Base-by-base conservation (phyloP, 805 yeast species). In the Myxozyma neotropica region DNA sequence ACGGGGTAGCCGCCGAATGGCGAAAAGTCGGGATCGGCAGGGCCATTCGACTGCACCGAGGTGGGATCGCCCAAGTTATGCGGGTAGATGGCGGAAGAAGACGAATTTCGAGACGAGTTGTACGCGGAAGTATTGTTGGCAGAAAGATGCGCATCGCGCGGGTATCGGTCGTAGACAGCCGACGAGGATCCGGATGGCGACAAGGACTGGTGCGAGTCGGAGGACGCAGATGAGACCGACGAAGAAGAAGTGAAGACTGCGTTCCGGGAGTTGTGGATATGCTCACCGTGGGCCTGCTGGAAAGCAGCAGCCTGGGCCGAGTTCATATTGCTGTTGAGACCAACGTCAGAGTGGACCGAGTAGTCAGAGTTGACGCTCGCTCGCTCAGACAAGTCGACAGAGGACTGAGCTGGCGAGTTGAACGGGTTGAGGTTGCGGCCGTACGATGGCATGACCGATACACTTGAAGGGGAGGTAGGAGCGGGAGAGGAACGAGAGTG, bases 1-100 rank as follows among this genome's bases (percentile, higher is more conserved):
- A 96, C 95, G 0, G 99, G 98, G 73, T 89, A 93, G 15, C 98
- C 98, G 53, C 98, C 99, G 75, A 93, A 93, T 2, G 98, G 99
- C 49, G 77, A 72, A 58, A 74, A 75, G 64, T 76, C 80, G 8
- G 77, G 76, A 65, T 74, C 72, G 26, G 68, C 71, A 3, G 50
- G 38, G 19, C 44, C 59, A 12, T 53, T 55, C 19, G 58, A 48
- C 17, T 46, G 44, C 21, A 59, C 65, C 2, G 54, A 36, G 38
- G 59, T 54, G 12, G 65, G 63, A 21, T 61, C 63, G 45, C 57
- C 65, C n/a, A 61, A 26, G 5, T 51, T 36, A 38, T 58, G 65
- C n/a, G 65, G 63, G 26, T 53, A 58, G 21, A 50, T 24, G 23
- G 21, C 43, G 3, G 63, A 58, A 15, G 59, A 26, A 12, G 63